Base-by-base conservation (phyloP, 2,329 filamentous ascomycete species). In the Emericellopsis cladophorae region DNA sequence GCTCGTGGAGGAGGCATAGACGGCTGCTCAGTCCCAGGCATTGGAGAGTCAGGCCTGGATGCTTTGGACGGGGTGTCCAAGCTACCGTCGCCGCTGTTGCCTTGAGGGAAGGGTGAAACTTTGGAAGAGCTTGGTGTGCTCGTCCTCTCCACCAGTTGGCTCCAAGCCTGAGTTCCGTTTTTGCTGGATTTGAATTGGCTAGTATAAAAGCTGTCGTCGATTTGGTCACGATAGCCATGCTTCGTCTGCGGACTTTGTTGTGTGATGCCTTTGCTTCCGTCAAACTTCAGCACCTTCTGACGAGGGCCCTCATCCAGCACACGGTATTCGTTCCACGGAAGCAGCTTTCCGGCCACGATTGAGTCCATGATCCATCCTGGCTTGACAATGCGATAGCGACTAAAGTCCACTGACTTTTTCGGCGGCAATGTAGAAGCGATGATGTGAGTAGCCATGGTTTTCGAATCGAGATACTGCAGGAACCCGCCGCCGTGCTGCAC, bases 351-450 rank as follows among this genome's bases (percentile, higher is more conserved):
- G 7, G 85, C 84, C 43, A 76, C 70, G 36, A 96, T 76, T 45
- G 89, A 95, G 50, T 98, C 90, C 12, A 87, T 81, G 4, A 98
- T 76, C 92, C 92, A 98, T 16, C 86, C 80, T 1, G 92, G 92
- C 59, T 92, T 95, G 39, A 95, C 92, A 31, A 98, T 85, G 36
- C 90, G 79, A 59, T 96, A 95, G 48, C 76, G 79, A 41, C 70
- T 74, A 54, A 94, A 95, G 48, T 98, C 92, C 41, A 90, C 76
- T 23, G 79, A 79, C 60, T 98, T 98, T 64, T 95, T 96, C 0
- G 87, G 89, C 0, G 92, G 92, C 18, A 98, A 66, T 40, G 77
- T 82, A 40, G 87, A 90, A 4, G 90, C 89, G 51, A 98, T 88
- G 49, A 98, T 95, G 57, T 98, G 90, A 1, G 93, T 98, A 0